Base-by-base conservation (phyloP, 441 rosid species). In the Euphorbia celastroides region DNA sequence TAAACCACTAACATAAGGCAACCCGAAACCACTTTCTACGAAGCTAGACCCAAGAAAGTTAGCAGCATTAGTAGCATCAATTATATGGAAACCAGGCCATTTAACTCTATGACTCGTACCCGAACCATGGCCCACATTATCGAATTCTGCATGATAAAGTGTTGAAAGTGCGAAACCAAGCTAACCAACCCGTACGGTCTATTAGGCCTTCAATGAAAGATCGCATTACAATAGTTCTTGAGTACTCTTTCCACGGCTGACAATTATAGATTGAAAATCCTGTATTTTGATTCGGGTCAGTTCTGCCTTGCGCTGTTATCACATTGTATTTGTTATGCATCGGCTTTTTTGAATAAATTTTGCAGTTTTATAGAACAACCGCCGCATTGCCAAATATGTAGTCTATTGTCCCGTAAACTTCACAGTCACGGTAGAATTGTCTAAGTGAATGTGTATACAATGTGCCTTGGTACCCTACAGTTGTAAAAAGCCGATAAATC, bases 161-260 rank as follows among this genome's bases (percentile, higher is more conserved):
- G 90, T 87, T 56, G 63, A 67, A 51, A 86, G 71, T 0, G 88
- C 88, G 30, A 80, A 83, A 58, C 97, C 97, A 87, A 5, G 74
- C 78, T 12, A 31, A 68, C 97, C 97, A 87, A 34, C 97, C 97
- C 36, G 73, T 71, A 2, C 86, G 84, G 64, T 88, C 81, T n/a
- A 91, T 56, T 48, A 82, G 41, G 13, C 70, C 74, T 51, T 70
- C 93, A 26, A 91, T 60, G 66, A 51, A 74, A 3, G 84, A 78
- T 55, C 84, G 69, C 92, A 86, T 83, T 57, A 76, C 67, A 32
- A 91, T 79, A 1, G 96, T 86, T 31, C 86, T 77, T 2, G 97
- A 83, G 67, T 84, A 91, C 60, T 78, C 78, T 52, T 87, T 87
- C 92, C 96, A 89, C 0, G 96, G 97, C 73, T 96, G 66, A 42